phyloP scores from a whole-genome alignment of 2,329 filamentous ascomycete species.

The Balansia obtecta region DNA sequence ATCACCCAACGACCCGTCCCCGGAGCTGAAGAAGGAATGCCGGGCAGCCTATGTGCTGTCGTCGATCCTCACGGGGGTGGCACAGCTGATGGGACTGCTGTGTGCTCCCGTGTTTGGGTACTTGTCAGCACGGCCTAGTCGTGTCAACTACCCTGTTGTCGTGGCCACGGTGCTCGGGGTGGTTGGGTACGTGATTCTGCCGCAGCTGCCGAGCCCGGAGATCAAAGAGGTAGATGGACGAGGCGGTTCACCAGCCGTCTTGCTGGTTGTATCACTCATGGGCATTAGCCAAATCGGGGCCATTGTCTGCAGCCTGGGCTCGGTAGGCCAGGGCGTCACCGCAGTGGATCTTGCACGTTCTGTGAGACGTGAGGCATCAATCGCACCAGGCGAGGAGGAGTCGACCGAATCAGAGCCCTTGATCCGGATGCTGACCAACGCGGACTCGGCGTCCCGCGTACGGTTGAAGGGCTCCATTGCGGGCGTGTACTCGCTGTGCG shows the following conservation, averaged over 20 bases:
- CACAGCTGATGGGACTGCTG: slow-evolving; percentile 74
- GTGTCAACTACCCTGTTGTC: slow-evolving; percentile 62
- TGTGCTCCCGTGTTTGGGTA: slow-evolving; percentile 83
- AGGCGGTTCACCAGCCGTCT: slow-evolving; percentile 56
- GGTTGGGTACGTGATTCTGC: slow-evolving; percentile 65
- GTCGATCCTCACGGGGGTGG: slow-evolving; percentile 75
- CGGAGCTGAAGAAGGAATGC: slow-evolving; percentile 75
- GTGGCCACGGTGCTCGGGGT: slow-evolving; percentile 62
- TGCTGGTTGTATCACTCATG: slow-evolving; percentile 65
- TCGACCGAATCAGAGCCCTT: slow-evolving; percentile 29
- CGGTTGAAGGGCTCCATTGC: slow-evolving; percentile 85
- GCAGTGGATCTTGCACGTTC: slow-evolving; percentile 28
- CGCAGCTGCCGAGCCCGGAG: slow-evolving; percentile 65
- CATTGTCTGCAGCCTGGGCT: slow-evolving; percentile 89
- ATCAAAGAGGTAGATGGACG: slow-evolving; percentile 49
- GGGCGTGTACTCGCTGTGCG: slow-evolving; percentile 84
- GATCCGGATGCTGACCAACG: slow-evolving; percentile 19
- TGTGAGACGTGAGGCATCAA: slow-evolving; percentile 13
- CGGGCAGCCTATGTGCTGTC: slow-evolving; percentile 78
- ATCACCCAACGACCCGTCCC: slow-evolving; percentile 48
- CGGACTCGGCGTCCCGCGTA: slow-evolving; percentile 32
- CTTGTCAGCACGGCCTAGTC: slow-evolving; percentile 54
- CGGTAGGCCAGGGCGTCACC: slow-evolving; percentile 71
- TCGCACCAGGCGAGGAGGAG: slow-evolving; percentile 26
- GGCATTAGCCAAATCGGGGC: slow-evolving; percentile 92